A percentile compares a stretch with the other conserved stretches of the same genome.
Evolutionary conservation across 139 green algal genomes (phyloP).

Genomic region (Coelastrella sp.): DNA sequence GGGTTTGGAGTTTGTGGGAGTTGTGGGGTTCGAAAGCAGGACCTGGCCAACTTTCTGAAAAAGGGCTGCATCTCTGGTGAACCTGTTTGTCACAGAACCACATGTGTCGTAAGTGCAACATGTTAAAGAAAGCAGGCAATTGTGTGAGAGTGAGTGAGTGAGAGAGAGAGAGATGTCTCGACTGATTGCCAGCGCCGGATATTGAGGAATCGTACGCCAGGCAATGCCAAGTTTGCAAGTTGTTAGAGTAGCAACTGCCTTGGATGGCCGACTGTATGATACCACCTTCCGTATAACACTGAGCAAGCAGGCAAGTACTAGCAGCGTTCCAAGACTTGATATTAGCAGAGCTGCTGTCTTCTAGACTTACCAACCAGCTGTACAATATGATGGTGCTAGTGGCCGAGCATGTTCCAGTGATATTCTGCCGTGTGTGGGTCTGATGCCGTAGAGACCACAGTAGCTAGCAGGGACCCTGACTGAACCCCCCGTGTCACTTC

Average conservation of each 20-base stretch:
- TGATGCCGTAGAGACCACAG: slow-evolving; percentile 90
- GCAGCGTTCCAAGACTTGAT: not conserved
- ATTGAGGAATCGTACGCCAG: too few relatives aligned
- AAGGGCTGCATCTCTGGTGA: slow-evolving; percentile 68
- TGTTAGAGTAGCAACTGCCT: too few relatives aligned
- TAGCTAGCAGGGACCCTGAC: slow-evolving; percentile 92
- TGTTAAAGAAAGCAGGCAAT: not conserved
- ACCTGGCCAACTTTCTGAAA: slow-evolving; percentile 74
- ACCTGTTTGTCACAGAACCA: slow-evolving; percentile 53
- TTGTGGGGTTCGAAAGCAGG: slow-evolving; percentile 60
- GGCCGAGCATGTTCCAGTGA: slow-evolving; percentile 66
- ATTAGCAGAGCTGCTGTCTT: not conserved
- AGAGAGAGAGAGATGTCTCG: too few relatives aligned
- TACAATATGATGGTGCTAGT: slow-evolving; percentile 91
- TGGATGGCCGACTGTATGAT: too few relatives aligned
- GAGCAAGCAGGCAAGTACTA: too few relatives aligned
- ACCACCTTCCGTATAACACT: too few relatives aligned
- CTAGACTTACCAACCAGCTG: slow-evolving; percentile 55
- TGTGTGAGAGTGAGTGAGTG: too few relatives aligned
- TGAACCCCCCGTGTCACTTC: slow-evolving; percentile 90
- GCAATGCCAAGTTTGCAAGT: too few relatives aligned
- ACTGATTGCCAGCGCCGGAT: too few relatives aligned
- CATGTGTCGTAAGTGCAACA: too few relatives aligned
- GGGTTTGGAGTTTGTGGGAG: not conserved
- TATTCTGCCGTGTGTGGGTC: slow-evolving; percentile 87